Base-by-base conservation (phyloP, 768 basidiomycete species). In the Collybia nuda region DNA sequence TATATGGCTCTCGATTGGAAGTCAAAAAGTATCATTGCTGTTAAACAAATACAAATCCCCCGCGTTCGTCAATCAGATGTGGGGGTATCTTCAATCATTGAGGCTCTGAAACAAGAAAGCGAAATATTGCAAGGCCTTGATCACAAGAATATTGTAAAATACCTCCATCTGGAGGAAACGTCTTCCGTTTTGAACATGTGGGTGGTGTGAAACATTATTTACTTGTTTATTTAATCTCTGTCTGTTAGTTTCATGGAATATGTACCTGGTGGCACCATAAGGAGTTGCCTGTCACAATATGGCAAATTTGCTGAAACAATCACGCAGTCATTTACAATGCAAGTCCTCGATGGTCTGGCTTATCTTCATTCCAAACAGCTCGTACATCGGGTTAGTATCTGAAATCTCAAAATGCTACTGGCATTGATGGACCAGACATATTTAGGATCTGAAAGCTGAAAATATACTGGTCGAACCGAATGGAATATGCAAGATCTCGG, bases 21-120 rank as follows among this genome's bases (percentile, higher is more conserved):
- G 2, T 93, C 93, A 0, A 92, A 93, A 50, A 93, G 97, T 69
- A 94, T 96, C 88, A 93, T 98, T 61, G 95, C 96, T 17, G 94
- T 98, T 56, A 99, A 99, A 69, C 97, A 98, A 68, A 96, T 98
- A 44, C 95, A 98, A 67, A 82, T 95, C 47, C 95, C 96, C 1
- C 39, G 17, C 82, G 84, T 46, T 93, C 92, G 14, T 81, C 84
- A 32, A 32, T 14, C 12, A 32, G 32, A 32, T 32, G 32, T 23
- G 90, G 88, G 60, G 93, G 98, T 69, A 87, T 86, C 67, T 85
- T 82, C 82, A 21, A 85, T 95, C 56, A 88, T 98, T 53, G 87
- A 93, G 57, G 92, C 94, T 3, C 70, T 98, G 59, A 93, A 94
- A 68, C 76, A 88, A 56, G 96, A 98, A 75, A 95, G 93, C 64